These are phyloP conservation scores for Gymnopilus dilepis DNA, from an alignment of 768 basidiomycete species.

Conservation along the genomic window DNA sequence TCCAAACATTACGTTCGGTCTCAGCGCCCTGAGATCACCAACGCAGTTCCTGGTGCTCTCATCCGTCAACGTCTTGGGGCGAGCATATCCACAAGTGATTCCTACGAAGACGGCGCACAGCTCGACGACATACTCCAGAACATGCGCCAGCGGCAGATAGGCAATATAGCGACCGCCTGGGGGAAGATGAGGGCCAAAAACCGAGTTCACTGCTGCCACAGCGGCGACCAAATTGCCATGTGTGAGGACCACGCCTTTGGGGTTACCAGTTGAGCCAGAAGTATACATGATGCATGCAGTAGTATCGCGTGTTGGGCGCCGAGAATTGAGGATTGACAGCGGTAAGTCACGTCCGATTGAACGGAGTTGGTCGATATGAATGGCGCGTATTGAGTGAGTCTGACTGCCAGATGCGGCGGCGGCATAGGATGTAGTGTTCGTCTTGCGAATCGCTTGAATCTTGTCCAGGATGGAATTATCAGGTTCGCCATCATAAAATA, in stretches of 20 bases:
- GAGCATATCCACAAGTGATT: conserved; percentile 77
- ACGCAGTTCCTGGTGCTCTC: conserved; percentile 72
- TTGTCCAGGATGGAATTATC: conserved; percentile 50
- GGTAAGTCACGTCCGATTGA: conserved; percentile 55
- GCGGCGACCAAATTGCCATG: conserved; percentile 81
- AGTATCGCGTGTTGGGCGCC: conserved; percentile 39
- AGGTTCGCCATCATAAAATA: conserved; percentile 82
- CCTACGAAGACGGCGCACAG: conserved; percentile 69
- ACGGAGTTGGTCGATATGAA: conserved; percentile 71
- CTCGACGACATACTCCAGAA: conserved; percentile 90
- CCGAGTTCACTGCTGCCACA: conserved; percentile 66
- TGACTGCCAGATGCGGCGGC: background rate
- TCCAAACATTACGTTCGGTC: conserved; percentile 81
- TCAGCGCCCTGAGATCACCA: conserved; percentile 78
- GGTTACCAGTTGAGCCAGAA: conserved; percentile 79
- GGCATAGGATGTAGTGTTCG: conserved; percentile 13
- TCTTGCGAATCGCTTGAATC: conserved; percentile 52
- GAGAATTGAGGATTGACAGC: conserved; percentile 45
- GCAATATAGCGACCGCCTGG: conserved; percentile 69
- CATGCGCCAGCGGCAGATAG: conserved; percentile 87
- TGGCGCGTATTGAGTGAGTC: conserved; percentile 43
- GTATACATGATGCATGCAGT: conserved; percentile 61
- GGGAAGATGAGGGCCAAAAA: conserved; percentile 62
- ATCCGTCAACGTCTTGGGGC: conserved; percentile 89
- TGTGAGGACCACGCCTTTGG: conserved; percentile 86